These are phyloP conservation scores for Auriscalpium orientale DNA, from an alignment of 768 basidiomycete species.

Conservation along the genomic window DNA sequence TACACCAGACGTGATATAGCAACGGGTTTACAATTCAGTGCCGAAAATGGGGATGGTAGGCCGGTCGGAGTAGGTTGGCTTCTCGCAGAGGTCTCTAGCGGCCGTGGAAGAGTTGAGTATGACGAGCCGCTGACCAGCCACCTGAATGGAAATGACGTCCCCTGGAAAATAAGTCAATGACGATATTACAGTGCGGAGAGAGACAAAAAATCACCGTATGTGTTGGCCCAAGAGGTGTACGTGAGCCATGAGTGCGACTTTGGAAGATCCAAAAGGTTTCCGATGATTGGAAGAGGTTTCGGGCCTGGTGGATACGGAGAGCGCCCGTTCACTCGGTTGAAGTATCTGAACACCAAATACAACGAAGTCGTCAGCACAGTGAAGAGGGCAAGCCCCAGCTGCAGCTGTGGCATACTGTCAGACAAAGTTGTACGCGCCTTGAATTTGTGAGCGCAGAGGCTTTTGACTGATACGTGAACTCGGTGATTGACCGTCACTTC, in stretches of 20 bases:
- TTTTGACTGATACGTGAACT: too few relatives aligned
- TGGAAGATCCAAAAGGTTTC: slow-evolving; percentile 3
- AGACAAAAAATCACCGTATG: background rate
- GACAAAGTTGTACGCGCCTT: too few relatives aligned
- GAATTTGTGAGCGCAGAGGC: too few relatives aligned
- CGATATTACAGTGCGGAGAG: background rate
- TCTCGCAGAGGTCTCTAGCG: slow-evolving; percentile 3
- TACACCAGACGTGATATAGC: background rate
- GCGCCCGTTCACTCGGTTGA: too few relatives aligned
- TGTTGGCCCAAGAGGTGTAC: background rate
- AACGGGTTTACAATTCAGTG: background rate
- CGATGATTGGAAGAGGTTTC: background rate
- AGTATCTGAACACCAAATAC: too few relatives aligned
- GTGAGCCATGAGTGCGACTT: background rate
- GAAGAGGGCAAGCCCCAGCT: too few relatives aligned
- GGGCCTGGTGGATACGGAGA: slow-evolving; percentile 6
- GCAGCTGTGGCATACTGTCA: too few relatives aligned
- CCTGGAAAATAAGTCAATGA: background rate
- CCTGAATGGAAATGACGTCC: background rate
- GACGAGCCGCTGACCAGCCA: background rate
- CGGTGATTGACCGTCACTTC: too few relatives aligned
- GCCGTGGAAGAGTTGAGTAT: background rate
- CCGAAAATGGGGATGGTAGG: background rate
- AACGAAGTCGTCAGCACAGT: too few relatives aligned
- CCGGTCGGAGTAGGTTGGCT: slow-evolving; percentile 5